Evolutionary conservation across 768 basidiomycete genomes (phyloP), one percentile per base, ranked within the genome.

Genomic region (Chlorophyllum brunneum): DNA sequence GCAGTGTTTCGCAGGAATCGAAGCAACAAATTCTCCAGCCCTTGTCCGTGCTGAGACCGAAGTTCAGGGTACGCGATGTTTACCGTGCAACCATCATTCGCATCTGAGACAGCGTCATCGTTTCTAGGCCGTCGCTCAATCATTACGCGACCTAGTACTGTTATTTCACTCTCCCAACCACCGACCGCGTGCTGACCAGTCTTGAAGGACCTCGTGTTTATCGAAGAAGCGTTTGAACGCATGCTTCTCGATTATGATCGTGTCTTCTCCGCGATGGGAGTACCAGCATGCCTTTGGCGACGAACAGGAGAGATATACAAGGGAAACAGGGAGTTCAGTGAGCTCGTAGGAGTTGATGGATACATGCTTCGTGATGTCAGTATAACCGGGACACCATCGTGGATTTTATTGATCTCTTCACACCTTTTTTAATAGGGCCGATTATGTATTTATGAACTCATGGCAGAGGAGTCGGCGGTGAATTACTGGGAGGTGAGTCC

Each of bases 291-390:
- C 59, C 78, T 98, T 5, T 98, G 95, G 95, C 78, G 95, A 23
- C 76, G 95, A 42, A 99, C 95, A 2, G 95, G 95, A 29, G 95
- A 98, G 72, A 98, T 98, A 57, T 98, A 98, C 76, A 98, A 98
- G 67, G 95, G 88, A 38, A 99, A 99, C 65, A 81, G 92, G 50
- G 94, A 95, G 69, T 98, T 99, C 65, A 86, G 92, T 5, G 91
- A 92, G 61, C 74, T 98, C 6, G 81, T 97, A 27, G 86, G 94
- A 18, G 77, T 97, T 26, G 90, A 93, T 52, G 88, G 90, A 33
- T 83, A 83, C 55, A 86, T 89, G 80, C 78, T 95, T 70, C 83
- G 89, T n/a, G 92, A 93, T 54, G 88, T 87, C 60, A 59, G 82
- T 70, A 9, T 29, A 10, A 24, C 31, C 13, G 11, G n/a, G 1